Evolutionary conservation across 108 stramenopile species (phyloP), one percentile per base, ranked within the genome.

Genomic region (Halocafeteria seosinensis): DNA sequence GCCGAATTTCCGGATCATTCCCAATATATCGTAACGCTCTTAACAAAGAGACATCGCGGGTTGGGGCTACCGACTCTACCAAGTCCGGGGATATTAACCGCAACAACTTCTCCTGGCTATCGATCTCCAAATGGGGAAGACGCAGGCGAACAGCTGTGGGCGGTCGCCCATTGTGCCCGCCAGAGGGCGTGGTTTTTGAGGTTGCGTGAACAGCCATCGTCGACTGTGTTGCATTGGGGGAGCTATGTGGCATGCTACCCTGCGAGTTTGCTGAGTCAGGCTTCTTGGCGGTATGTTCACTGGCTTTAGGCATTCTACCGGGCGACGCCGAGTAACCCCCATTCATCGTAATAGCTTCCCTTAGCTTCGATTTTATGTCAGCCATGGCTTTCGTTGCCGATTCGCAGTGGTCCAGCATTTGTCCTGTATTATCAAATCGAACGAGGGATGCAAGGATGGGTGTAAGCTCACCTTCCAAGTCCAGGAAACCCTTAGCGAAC

Each of bases 371-470:
- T 34, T 67, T 67, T 38, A 36, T 28, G 1, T 36, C 4, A 1
- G 47, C 61, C 1, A 61, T 61, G 23, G 37, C 38, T 8, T 13
- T 2, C 59, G 30, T 30, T 27, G 66, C 66, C 24, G 28, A 38
- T 5, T 28, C 30, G 1, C 25, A 29, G 59, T 61, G 38, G 37
- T 62, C 50, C 61, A 55, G 62, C 63, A 67, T 50, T 2, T 5
- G n/a, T 5, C 67, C 60, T 11, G 74, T 81, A 52, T 88, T 89
- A 58, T 91, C 90, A 65, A 91, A 90, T 76, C 91, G 91, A 21
- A 98, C 94, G 23, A 98, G 70, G n/a, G 86, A 86, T 1, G 91
- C 90, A 1, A 98, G 68, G 65, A 98, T 95, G 1, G 97, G 97
- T 30, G 97, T 90, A n/a, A 98, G 79, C 27, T 77, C 75, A 21